Base-by-base conservation (phyloP, 371 early-diverging fungal genomes). In the Mortierella sp. region DNA sequence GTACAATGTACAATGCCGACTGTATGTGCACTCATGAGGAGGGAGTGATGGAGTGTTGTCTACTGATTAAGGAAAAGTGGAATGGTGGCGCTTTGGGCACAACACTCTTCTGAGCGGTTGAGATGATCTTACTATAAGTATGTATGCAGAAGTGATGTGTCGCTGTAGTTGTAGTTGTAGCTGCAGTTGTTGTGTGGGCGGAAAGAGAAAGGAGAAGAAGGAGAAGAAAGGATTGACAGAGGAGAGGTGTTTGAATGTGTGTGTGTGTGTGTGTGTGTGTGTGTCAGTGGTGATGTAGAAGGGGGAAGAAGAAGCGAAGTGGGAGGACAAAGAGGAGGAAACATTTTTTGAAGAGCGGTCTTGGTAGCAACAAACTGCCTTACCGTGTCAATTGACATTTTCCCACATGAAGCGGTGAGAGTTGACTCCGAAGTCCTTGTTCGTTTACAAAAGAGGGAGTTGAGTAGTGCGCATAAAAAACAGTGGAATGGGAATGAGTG, bases 51-150 rank as follows among this genome's bases (percentile, higher is more conserved):
- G 38, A 24, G 3, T 38, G 24, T 21, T 10, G 68, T 24, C 6
- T 24, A 10, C 10, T 65, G 35, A 60, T 32, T 60, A 32, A 8
- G 63, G 16, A 11, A 24, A 8, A 38, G 11, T 21, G 24, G 41
- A 38, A 68, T 68, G 68, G 68, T 24, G 68, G 38, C 41, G 43
- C 68, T 41, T 68, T 68, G 41, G 68, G 38, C 41, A 63, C 29
- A 11, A 58, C 32, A 32, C 6, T 3, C 38, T 16, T 18, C 21
- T 6, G 14, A 14, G 58, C 14, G 18, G 11, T 16, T 16, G 32
- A 60, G 65, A 38, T 68, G 68, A 35, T 21, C 68, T 24, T 68
- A 68, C 68, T 54, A 8, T 14, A 24, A 12, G 38, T 54, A 6
- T 4, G 43, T 24, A 24, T 10, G 72, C 35, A 4, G 14, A 35